Conservation (phyloP, 2,329 filamentous ascomycete genomes). For the Fusarium brevicatenulatum region DNA sequence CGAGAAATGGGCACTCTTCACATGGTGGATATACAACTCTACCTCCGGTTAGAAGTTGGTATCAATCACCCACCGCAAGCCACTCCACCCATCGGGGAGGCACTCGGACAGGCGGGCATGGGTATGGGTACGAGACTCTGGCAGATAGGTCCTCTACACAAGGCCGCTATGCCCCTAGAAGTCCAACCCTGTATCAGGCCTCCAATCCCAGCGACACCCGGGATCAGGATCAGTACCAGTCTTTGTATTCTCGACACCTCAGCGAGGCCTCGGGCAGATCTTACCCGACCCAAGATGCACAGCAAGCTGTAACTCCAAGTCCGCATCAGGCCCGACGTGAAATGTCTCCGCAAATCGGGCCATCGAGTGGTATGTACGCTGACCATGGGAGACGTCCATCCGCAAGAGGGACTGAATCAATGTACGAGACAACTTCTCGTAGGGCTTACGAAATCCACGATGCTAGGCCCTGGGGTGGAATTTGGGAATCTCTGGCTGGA, state of each 20-base stretch:
- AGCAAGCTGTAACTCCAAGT: not conserved
- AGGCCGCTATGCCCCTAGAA: not conserved
- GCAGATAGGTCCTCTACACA: rapidly evolving
- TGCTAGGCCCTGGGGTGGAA: not conserved
- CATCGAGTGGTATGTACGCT: not conserved
- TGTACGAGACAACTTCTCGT: rapidly evolving
- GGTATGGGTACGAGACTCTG: not conserved
- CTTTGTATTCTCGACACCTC: not conserved
- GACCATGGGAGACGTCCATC: not conserved
- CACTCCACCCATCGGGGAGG: not conserved
- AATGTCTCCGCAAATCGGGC: not conserved
- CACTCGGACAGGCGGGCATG: not conserved
- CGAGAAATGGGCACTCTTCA: not conserved
- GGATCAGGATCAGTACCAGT: not conserved
- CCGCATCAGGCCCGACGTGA: rapidly evolving
- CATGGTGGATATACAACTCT: rapidly evolving
- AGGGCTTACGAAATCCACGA: not conserved
- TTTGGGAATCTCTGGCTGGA: not conserved
- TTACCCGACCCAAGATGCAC: not conserved
- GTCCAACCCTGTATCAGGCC: rapidly evolving
- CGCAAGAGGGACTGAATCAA: not conserved
- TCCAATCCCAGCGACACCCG: rapidly evolving
- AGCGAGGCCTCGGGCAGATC: rapidly evolving
- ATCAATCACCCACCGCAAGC: rapidly evolving
- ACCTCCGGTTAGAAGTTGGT: not conserved